These are phyloP conservation scores for Jacaranda mimosifolia DNA, from an alignment of 257 asterid genomes.

Conservation along the genomic window DNA sequence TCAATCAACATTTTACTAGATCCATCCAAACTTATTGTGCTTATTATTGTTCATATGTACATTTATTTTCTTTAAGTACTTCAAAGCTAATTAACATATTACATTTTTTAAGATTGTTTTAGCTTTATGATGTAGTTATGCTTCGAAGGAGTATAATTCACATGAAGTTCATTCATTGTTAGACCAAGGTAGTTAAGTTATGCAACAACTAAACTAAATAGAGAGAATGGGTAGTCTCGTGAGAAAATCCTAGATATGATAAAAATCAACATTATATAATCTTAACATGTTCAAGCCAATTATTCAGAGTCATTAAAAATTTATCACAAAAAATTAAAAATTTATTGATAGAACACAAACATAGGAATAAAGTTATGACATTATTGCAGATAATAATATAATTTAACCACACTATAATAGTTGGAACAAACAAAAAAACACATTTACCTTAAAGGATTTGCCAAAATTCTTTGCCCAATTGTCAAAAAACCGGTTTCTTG, in stretches of 20 bases:
- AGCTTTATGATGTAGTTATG: background rate
- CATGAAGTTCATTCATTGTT: background rate
- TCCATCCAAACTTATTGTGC: no score
- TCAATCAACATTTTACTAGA: no score
- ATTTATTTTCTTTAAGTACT: no score
- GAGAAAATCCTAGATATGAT: no score
- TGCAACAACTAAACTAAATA: background rate
- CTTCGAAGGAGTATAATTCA: background rate
- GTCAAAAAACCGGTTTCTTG: constrained; percentile 99
- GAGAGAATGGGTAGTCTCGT: background rate
- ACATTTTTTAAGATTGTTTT: background rate
- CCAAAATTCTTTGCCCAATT: constrained; percentile 94
- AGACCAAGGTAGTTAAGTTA: background rate
- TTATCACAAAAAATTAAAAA: background rate
- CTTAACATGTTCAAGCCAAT: background rate
- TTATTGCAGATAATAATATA: background rate
- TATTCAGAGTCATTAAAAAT: constrained; percentile 18
- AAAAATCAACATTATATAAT: no score
- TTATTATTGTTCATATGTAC: no score
- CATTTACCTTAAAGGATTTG: constrained; percentile 86
- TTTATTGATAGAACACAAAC: background rate
- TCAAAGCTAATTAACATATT: background rate
- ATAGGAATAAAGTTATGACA: background rate
- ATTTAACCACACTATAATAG: constrained; percentile 5
- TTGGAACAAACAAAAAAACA: background rate